These are phyloP conservation scores for Cardamine chenopodiifolia DNA, from an alignment of 345 rosid species.

Conservation along the genomic window DNA sequence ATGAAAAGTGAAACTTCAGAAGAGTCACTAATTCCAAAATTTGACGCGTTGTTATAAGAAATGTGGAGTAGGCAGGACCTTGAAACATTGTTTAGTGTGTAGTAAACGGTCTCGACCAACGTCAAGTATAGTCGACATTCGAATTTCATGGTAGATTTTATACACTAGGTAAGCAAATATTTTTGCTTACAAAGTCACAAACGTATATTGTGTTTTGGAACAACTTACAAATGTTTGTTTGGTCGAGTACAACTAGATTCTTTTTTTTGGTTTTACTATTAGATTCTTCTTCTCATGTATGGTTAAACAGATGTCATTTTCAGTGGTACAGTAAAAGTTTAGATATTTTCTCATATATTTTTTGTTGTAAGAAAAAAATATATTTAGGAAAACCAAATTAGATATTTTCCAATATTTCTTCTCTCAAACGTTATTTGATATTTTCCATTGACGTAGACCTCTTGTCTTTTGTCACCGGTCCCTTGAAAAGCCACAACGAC, in stretches of 20 bases:
- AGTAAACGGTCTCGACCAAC: not conserved
- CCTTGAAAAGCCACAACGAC: slow-evolving; percentile 26
- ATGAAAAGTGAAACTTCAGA: slow-evolving; percentile 7
- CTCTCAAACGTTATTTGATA: slow-evolving; percentile 18
- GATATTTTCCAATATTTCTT: slow-evolving; percentile 2
- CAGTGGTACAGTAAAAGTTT: slow-evolving; percentile 1
- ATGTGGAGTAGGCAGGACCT: not conserved
- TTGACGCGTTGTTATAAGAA: not conserved
- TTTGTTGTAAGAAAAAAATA: not conserved
- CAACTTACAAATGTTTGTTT: slow-evolving; percentile 1
- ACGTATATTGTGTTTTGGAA: not conserved
- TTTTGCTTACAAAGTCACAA: not conserved
- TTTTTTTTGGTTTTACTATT: no score
- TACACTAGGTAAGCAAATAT: not conserved
- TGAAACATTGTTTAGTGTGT: not conserved
- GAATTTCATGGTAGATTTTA: not conserved
- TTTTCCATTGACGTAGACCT: slow-evolving; percentile 17
- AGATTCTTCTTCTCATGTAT: not conserved
- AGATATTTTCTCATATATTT: slow-evolving; percentile 26
- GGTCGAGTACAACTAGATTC: no score
- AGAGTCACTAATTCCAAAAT: not conserved
- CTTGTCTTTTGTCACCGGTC: slow-evolving; percentile 16
- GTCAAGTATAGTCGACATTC: not conserved
- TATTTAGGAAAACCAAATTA: not conserved
- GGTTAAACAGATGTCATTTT: not conserved